phyloP scores from a whole-genome alignment of 345 rosid genomes.

The Laguncularia racemosa region DNA sequence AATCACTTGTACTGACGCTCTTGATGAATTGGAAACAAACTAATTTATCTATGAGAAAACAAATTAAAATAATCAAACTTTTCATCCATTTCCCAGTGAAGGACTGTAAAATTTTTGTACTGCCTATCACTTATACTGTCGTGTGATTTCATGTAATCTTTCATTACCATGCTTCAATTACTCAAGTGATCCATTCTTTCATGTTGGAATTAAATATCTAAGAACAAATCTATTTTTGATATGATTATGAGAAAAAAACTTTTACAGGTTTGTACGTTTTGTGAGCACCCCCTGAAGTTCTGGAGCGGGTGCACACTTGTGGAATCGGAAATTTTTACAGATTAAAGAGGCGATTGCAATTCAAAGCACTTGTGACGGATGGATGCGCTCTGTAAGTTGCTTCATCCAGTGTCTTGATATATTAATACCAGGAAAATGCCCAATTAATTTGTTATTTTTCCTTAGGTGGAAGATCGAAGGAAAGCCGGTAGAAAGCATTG shows the following conservation, averaged over 20 bases:
- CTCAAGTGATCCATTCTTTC: too few species aligned
- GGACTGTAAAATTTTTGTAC: too few species aligned
- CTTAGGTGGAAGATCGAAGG: constrained; percentile 46
- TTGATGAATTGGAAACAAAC: too few species aligned
- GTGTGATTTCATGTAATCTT: too few species aligned
- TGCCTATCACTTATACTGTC: too few species aligned
- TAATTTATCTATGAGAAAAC: too few species aligned
- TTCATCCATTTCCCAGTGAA: too few species aligned
- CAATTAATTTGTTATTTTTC: constrained; percentile 6
- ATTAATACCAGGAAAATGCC: not conserved
- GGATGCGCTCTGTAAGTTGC: constrained; percentile 46
- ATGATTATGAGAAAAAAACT: not conserved
- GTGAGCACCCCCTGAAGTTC: constrained; percentile 88
- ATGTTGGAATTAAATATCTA: not conserved
- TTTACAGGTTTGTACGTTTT: constrained; percentile 91
- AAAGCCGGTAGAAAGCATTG: constrained; percentile 39
- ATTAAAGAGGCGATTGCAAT: constrained; percentile 80
- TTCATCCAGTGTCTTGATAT: not conserved
- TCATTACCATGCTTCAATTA: too few species aligned
- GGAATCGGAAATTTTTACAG: constrained; percentile 93
- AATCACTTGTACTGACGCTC: too few species aligned
- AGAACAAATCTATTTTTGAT: not conserved
- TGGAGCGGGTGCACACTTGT: constrained; percentile 70
- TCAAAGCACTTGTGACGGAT: constrained; percentile 58
- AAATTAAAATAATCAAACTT: too few species aligned